Percentiles rank a stretch among this genome's conserved stretches.
phyloP scores from a whole-genome alignment of 179 eudicot species.

The Silene noctiflora region DNA sequence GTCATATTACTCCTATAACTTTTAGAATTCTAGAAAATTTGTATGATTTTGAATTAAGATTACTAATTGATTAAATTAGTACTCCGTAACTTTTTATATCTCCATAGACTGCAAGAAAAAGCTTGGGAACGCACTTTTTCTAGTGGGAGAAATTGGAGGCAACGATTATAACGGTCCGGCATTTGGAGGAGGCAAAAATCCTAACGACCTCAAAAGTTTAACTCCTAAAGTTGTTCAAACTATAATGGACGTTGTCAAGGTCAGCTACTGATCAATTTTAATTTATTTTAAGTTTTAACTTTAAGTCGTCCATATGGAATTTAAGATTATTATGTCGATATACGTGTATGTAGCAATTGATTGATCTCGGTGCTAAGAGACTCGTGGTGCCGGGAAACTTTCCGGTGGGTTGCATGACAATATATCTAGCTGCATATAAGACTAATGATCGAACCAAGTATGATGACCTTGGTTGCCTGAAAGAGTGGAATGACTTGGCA shows the following conservation, averaged over 20 bases:
- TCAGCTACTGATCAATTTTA: background rate
- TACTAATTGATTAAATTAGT: too few species aligned
- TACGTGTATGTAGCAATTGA: constrained; percentile 15
- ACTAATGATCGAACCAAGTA: background rate
- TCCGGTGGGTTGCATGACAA: constrained; percentile 20
- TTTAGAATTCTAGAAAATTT: too few species aligned
- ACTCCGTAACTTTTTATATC: too few species aligned
- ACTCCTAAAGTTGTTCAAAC: constrained; percentile 10
- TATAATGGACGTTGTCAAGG: constrained; percentile 2
- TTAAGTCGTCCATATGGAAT: too few species aligned
- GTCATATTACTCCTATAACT: too few species aligned
- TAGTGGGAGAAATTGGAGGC: constrained; percentile 24
- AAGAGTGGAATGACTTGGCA: constrained; percentile 21
- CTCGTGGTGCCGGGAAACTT: constrained; percentile 21
- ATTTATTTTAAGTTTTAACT: too few species aligned
- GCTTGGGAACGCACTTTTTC: constrained; percentile 17
- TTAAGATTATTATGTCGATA: background rate
- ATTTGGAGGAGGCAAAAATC: constrained; percentile 8
- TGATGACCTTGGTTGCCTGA: constrained; percentile 19
- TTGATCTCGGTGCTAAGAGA: constrained; percentile 14
- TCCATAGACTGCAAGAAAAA: constrained; percentile 7
- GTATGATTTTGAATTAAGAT: too few species aligned
- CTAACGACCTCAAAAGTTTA: background rate
- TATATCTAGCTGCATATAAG: constrained; percentile 16
- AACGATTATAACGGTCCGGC: constrained; percentile 21